Base-by-base conservation (phyloP, 1,284 basidiomycete species). In the Malassezia nana region DNA sequence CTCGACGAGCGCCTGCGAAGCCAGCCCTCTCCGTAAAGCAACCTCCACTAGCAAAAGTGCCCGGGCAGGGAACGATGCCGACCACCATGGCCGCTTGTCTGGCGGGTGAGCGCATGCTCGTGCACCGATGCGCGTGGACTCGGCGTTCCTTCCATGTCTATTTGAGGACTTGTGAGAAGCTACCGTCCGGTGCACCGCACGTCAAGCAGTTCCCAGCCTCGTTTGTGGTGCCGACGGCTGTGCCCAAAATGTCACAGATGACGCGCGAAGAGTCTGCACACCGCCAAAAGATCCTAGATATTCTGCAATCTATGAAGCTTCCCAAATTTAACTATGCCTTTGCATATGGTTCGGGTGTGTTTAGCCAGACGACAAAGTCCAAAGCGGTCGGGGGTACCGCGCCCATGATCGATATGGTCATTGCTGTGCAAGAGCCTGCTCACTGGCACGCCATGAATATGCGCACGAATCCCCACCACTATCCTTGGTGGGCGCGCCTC, bases 391-490 rank as follows among this genome's bases (percentile, higher is more conserved):
- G 30, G 15, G 42, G 39, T 1, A 28, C n/a, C 13, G 35, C 52
- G 30, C 63, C 65, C 52, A 87, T 98, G 84, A 81, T 95, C 18
- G 92, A 98, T 76, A 91, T 98, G 67, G 82, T 98, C 74, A 85
- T 98, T 69, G 89, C 90, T 0, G 90, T 95, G 33, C 87, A 87
- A 0, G 87, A 92, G 65, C 81, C 92, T 0, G 80, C 80, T 18
- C 88, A 92, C 68, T 99, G 91, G 80, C 94, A 98, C 75, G 86
- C 83, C 28, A 86, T 89, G 75, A 99, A 98, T 75, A 84, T 96
- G 81, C 79, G 83, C 38, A 87, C 90, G 74, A 81, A 86, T 69
- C 88, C 91, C 0, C 77, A 80, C 3, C 92, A 99, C 75, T 99
- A 99, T 73, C 85, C 90, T 1, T 74, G 89, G 16, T 83, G 87